Base-by-base conservation (phyloP, 345 rosid genomes). In the Cardamine occulta region DNA sequence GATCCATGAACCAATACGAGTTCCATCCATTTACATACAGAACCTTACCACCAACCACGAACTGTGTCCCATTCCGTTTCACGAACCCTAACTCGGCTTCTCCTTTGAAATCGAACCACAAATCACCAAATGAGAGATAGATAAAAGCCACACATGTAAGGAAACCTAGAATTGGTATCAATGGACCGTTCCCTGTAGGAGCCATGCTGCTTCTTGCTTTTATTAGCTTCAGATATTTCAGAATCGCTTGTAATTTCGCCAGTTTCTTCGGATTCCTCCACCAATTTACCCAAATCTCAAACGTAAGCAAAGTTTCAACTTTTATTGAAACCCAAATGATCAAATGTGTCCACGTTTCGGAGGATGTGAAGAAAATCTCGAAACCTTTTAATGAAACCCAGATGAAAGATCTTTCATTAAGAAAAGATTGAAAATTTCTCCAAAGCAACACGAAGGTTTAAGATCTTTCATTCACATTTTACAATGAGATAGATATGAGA, bases 1-100 rank as follows among this genome's bases (percentile, higher is more conserved):
- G 92, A 44, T 87, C 97, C 99, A 92, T 88, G 77, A 94, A 82
- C 99, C 99, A 94, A 79, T 84, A 94, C 26, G 97, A 91, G 77
- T 94, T 94, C 97, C 97, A 94, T 4, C 99, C 99, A 55, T 92
- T 91, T 8, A 92, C 82, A 73, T 85, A 90, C 32, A 87, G 86
- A 3, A 77, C 44, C 73, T 82, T 85, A 9, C 91, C 96, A 56
- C 88, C 91, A 47, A 88, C 68, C 80, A 85, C 52, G 76, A 94
- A 92, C 68, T 80, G 88, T 29, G 90, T 87, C 60, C 96, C 99
- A 66, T 88, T 88, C 47, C 93, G 84, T 51, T 66, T 75, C 14
- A 94, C 96, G 80, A 90, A 92, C 34, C 81, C 81, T 80, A 87
- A 48, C 68, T 83, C 77, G 2, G 74, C 61, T 42, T 82, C 82